These are phyloP conservation scores for Lepiota brunneoincarnata DNA, from an alignment of 768 basidiomycete species.

Conservation along the genomic window DNA sequence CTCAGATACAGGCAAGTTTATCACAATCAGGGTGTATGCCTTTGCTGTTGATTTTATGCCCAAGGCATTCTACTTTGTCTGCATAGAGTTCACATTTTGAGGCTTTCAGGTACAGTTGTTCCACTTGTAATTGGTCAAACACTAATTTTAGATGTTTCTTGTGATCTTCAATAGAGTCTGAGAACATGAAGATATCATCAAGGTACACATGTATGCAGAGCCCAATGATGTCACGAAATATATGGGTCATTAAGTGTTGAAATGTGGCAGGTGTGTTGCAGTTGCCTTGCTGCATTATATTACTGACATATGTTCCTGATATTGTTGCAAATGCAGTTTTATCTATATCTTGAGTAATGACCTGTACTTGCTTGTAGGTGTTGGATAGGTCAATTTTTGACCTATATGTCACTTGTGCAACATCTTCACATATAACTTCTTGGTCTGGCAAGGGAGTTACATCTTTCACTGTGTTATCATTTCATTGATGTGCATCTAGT, in stretches of 20 bases:
- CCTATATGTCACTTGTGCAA: conserved; percentile 26
- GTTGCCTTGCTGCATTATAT: conserved; percentile 42
- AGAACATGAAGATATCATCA: conserved; percentile 42
- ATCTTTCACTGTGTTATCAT: conserved; percentile 37
- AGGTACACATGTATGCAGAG: conserved; percentile 40
- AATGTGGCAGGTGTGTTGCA: conserved; percentile 45
- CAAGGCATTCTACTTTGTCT: conserved; percentile 30
- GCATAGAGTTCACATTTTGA: conserved; percentile 33
- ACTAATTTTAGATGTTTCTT: conserved; percentile 28
- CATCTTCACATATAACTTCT: conserved; percentile 27
- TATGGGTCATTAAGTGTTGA: conserved; percentile 38
- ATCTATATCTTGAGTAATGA: conserved; percentile 25
- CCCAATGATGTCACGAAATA: conserved; percentile 37
- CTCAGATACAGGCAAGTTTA: conserved; percentile 29
- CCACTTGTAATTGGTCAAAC: conserved; percentile 24
- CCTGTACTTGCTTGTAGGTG: conserved; percentile 40
- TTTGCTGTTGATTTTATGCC: conserved; percentile 35
- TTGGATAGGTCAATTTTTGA: conserved; percentile 41
- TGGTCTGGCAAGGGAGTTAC: conserved; percentile 40
- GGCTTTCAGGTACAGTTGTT: conserved; percentile 28
- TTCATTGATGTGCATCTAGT: conserved; percentile 22
- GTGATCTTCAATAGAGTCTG: conserved; percentile 34
- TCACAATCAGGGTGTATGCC: conserved; percentile 34
- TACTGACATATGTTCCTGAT: conserved; percentile 34
- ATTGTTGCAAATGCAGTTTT: conserved; percentile 34